Base-by-base conservation (phyloP, 2,329 filamentous ascomycete genomes). In the Tolypocladium ophioglossoides region DNA sequence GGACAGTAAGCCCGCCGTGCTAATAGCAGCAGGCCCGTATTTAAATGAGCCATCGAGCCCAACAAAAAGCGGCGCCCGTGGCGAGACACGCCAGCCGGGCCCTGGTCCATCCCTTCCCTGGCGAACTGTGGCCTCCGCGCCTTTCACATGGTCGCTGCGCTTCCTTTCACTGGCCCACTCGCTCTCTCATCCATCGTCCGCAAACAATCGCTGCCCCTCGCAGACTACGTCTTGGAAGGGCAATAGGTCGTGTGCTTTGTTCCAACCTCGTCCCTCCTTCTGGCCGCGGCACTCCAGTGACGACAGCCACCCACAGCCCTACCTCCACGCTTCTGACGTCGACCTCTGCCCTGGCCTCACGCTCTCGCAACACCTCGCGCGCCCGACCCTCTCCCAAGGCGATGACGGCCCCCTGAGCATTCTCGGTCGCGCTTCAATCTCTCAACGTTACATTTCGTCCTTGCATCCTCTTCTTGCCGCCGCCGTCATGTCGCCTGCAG, bases 221-320 rank as follows among this genome's bases (percentile, higher is more conserved):
- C 51, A 7, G n/a, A 40, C 53, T 35, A 50, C 54, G 35, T 46
- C 58, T 67, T 59, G 62, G 64, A 69, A 68, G 57, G 68, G 69
- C 56, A 72, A 70, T 57, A 68, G 67, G 67, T 72, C 69, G 70
- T 70, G 69, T 72, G 69, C 68, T 61, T 64, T 58, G 58, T 56
- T 52, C 51, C 57, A 58, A 58, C 61, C 6, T 53, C 52, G 51
- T 22, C 30, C 27, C 46, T 38, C 34, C 30, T 20, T 44, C 35
- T 51, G 22, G 47, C 51, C 41, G 32, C 55, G 38, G 24, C 22
- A 35, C 9, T 47, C 3, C 41, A 5, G 24, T 46, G 14, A 46
- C 12, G 22, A 30, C 14, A n/a, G 14, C 24, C 22, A 30, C 41
- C 16, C 3, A 18, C 24, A 18, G 16, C 27, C 24, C 18, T 47